Percentiles rank a stretch among this genome's conserved stretches.
Conservation (phyloP, 1,284 basidiomycete genomes). For the Apiotrichum mycotoxinovorans region DNA sequence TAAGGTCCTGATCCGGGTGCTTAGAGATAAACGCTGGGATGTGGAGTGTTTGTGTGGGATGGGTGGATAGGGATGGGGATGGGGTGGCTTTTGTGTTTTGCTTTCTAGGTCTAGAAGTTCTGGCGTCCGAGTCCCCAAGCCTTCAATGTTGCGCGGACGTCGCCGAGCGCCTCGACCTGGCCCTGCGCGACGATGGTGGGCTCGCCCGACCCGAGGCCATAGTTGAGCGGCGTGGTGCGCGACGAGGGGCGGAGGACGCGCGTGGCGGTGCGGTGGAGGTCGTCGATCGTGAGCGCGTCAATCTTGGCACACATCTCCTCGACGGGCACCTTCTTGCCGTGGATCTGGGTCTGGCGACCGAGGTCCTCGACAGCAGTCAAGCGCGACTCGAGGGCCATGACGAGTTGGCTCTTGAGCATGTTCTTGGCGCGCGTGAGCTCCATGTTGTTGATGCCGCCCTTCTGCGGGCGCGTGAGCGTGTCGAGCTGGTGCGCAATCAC, state of each 20-base stretch:
- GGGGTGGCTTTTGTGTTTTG: too few species aligned
- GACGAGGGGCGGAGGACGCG: constrained; percentile 41
- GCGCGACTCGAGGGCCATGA: constrained; percentile 93
- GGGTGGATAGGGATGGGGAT: too few species aligned
- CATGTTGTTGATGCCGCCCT: constrained; percentile 40
- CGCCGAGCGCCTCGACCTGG: constrained; percentile 39
- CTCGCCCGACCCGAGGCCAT: constrained; percentile 47
- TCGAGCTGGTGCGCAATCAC: constrained; percentile 77
- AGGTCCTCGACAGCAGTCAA: constrained; percentile 78
- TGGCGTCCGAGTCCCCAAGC: constrained; percentile 44
- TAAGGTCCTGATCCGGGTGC: background rate
- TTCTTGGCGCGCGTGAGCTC: constrained; percentile 90
- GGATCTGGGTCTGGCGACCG: constrained; percentile 77
- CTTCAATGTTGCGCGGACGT: constrained; percentile 43
- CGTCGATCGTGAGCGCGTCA: constrained; percentile 68
- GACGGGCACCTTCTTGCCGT: constrained; percentile 78
- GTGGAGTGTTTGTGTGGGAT: too few species aligned
- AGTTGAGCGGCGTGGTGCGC: constrained; percentile 35
- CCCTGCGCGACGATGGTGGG: constrained; percentile 53
- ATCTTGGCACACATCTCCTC: constrained; percentile 90
- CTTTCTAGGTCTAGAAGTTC: constrained; percentile 11
- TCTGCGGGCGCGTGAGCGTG: constrained; percentile 49
- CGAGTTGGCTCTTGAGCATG: constrained; percentile 87
- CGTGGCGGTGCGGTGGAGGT: constrained; percentile 47
- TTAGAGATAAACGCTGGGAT: too few species aligned